Conservation (phyloP, 192 early-diverging fungal species). For the Coemansia sp. region DNA sequence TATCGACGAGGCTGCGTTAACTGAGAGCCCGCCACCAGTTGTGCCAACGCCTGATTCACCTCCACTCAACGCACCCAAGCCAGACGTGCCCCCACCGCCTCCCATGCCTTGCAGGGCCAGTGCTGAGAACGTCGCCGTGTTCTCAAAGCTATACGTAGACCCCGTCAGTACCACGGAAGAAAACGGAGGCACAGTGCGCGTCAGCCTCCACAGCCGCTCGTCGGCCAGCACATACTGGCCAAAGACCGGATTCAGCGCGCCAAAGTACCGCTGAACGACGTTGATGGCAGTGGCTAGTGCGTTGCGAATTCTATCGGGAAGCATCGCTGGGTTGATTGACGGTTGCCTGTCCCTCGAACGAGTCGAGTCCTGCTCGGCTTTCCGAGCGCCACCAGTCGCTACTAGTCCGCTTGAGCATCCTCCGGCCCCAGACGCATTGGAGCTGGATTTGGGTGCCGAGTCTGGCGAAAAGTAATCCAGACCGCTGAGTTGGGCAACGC, state of each 20-base stretch:
- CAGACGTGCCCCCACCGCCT: conserved; percentile 1
- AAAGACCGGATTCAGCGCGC: conserved; percentile 39
- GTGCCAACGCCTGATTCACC: conserved; percentile 1
- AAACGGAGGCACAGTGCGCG: conserved; percentile 38
- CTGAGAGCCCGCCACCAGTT: not conserved
- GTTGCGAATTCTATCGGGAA: conserved; percentile 37
- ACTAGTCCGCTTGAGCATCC: not conserved
- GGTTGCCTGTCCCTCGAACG: not conserved
- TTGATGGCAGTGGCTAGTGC: conserved; percentile 33
- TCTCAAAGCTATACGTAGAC: conserved; percentile 29
- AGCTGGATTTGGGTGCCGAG: not conserved
- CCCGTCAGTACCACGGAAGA: conserved; percentile 46
- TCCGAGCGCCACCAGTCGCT: not conserved
- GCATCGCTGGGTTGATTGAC: conserved; percentile 11
- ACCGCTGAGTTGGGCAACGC: conserved; percentile 42
- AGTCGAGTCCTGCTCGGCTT: not conserved
- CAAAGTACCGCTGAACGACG: conserved; percentile 46
- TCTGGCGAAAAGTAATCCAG: conserved; percentile 31
- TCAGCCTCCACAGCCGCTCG: conserved; percentile 44
- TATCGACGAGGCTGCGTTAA: not conserved
- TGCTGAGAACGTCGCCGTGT: conserved; percentile 19
- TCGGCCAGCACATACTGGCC: conserved; percentile 45
- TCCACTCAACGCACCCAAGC: conserved; percentile 1
- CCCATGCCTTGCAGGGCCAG: not conserved
- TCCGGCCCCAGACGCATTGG: not conserved